Evolutionary conservation across 805 yeast species (phyloP).

Genomic region (Komagataella populi): DNA sequence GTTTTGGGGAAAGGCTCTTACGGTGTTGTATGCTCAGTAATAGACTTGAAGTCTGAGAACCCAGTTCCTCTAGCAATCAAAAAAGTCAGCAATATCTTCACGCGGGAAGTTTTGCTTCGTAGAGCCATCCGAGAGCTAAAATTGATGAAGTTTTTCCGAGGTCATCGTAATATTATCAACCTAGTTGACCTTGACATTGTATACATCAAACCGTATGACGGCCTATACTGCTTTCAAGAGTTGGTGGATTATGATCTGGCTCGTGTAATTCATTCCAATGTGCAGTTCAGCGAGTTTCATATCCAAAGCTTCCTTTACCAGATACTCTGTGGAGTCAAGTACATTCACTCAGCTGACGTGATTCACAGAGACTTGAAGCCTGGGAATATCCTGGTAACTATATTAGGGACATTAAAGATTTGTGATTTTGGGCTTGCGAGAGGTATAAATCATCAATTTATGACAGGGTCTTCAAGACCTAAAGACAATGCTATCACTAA

Average conservation of each 20-base stretch:
- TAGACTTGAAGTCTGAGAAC: conserved; percentile 29
- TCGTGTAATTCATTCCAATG: conserved; percentile 62
- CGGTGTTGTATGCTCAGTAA: conserved; percentile 73
- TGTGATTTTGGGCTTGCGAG: conserved; percentile 93
- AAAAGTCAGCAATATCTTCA: conserved; percentile 61
- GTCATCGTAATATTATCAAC: conserved; percentile 70
- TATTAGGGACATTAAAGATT: conserved; percentile 65
- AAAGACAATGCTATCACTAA: conserved; percentile 44
- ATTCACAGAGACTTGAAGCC: conserved; percentile 91
- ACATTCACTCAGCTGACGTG: conserved; percentile 85
- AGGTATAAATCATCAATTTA: conserved; percentile 33
- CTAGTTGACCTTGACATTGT: conserved; percentile 67
- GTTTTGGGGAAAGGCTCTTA: conserved; percentile 77
- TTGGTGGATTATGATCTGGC: conserved; percentile 72
- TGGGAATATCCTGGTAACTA: conserved; percentile 68
- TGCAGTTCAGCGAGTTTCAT: conserved; percentile 76
- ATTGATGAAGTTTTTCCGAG: conserved; percentile 70
- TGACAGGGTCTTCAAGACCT: conserved; percentile 18
- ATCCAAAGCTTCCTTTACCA: conserved; percentile 68
- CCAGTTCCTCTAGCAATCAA: conserved; percentile 54
- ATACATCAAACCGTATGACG: conserved; percentile 56
- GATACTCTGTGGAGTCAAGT: conserved; percentile 73
- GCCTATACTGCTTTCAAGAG: conserved; percentile 83
- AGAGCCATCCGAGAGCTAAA: conserved; percentile 78
- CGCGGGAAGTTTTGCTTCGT: conserved; percentile 50